These are phyloP conservation scores for Albugo laibachii DNA, from an alignment of 352 stramenopile genomes.

Conservation along the genomic window DNA sequence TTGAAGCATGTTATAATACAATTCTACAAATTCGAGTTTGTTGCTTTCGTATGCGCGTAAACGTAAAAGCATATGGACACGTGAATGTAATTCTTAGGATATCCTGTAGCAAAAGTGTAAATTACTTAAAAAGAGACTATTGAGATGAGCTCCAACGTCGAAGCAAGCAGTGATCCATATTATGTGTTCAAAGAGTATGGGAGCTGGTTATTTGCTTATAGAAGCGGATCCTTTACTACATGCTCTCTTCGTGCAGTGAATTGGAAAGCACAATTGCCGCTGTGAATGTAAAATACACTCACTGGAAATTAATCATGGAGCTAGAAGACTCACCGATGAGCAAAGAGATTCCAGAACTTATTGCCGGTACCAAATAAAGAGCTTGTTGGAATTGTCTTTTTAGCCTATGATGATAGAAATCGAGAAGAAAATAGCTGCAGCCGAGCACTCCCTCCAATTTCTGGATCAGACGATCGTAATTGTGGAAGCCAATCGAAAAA, in stretches of 20 bases:
- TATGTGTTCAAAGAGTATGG: conserved; percentile 76
- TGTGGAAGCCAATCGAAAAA: conserved; percentile 55
- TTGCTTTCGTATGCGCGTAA: no score
- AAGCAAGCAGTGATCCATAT: conserved; percentile 46
- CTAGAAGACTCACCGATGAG: conserved; percentile 12
- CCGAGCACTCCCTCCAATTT: conserved; percentile 63
- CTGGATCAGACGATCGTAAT: conserved; percentile 67
- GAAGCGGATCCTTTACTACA: not conserved
- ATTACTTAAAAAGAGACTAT: no score
- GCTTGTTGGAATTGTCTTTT: no score
- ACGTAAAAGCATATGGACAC: no score
- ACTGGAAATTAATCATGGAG: conserved; percentile 38
- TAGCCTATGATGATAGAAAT: conserved; percentile 21
- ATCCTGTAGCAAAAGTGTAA: no score
- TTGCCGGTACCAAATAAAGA: conserved; percentile 15
- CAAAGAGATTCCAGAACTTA: conserved; percentile 37
- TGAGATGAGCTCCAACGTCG: not conserved
- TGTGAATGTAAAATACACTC: conserved; percentile 41
- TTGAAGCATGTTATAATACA: no score
- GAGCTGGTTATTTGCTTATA: not conserved
- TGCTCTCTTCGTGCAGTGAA: conserved; percentile 17
- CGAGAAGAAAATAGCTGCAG: conserved; percentile 18
- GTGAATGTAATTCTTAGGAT: no score
- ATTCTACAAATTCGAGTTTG: no score
- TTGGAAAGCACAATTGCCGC: conserved; percentile 55